Base-by-base conservation (phyloP, 176 grass and related monocot species). In the Zizania latifolia region DNA sequence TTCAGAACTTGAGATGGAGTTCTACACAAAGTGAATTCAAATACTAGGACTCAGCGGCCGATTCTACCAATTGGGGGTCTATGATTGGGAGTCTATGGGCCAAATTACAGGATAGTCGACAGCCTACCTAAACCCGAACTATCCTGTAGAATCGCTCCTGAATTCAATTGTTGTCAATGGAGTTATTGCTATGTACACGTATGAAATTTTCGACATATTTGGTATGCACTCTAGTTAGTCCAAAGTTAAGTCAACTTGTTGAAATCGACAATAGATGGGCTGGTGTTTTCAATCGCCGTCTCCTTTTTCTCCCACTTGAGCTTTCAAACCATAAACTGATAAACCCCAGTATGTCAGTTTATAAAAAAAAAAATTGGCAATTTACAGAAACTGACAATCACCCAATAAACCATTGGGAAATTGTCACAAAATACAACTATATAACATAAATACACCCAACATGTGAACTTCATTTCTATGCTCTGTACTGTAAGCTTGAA, bases 231-330 rank as follows among this genome's bases (percentile, higher is more conserved):
- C 2, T 53, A n/a, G 48, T 7, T 71, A 2, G 16, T 29, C 14
- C 62, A 72, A 81, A 71, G 31, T 40, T 17, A 81, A 71, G 78
- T 62, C 66, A 71, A 62, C 36, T 29, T 81, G 3, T 10, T 48
- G 39, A 50, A 79, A 34, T 34, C 4, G 77, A 69, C 36, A 68
- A 43, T 22, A 58, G 24, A 68, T 43, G 6, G 26, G 12, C 5
- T 21, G 41, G 27, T 54, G 51, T 82, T 82, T 54, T 55, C 45
- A 55, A 31, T 36, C 9, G 0, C 21, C 4, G 1, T 40, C 32
- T 40, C 5, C 32, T 10, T n/a, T 9, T 4, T 38, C 51, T 31
- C 1, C 68, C 68, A 82, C 34, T 65, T 23, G 21, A 6, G 68
- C 30, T 17, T 38, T 31, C 17, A 31, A 41, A 54, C 0, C 28